phyloP scores from a whole-genome alignment of 306 rosid species.

The Ormosia semicastrata region DNA sequence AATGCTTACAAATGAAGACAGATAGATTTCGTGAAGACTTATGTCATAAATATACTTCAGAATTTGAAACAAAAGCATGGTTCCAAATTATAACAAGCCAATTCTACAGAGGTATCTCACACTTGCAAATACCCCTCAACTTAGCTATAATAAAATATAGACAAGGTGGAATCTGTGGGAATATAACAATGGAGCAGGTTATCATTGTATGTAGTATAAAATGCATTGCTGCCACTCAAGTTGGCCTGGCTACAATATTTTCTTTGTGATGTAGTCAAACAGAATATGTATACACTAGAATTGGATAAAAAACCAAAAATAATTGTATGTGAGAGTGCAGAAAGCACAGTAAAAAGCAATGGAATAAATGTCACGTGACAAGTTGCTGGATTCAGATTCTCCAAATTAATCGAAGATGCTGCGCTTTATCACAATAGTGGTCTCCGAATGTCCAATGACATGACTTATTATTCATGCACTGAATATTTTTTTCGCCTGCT shows the following conservation, averaged over 20 bases:
- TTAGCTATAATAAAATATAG: background rate
- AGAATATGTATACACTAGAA: background rate
- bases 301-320: background rate
- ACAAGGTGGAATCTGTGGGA: background rate
- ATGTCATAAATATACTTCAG: background rate
- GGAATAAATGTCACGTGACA: background rate
- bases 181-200: background rate
- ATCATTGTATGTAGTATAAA: background rate
- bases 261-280: background rate
- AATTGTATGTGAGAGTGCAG: background rate
- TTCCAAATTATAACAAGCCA: background rate
- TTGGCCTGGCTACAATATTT: background rate
- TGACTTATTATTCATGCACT: background rate
- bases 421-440: background rate
- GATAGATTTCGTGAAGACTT: background rate
- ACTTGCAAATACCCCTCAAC: too few species aligned
- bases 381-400: constrained; percentile 4
- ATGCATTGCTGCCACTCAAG: background rate
- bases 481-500: background rate
- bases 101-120: background rate
- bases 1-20: background rate
- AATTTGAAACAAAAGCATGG: background rate
- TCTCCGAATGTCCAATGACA: background rate
- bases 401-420: background rate
- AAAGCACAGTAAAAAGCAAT: background rate